Base-by-base conservation (phyloP, 2,329 filamentous ascomycete species). In the Arachnomyces sp. region DNA sequence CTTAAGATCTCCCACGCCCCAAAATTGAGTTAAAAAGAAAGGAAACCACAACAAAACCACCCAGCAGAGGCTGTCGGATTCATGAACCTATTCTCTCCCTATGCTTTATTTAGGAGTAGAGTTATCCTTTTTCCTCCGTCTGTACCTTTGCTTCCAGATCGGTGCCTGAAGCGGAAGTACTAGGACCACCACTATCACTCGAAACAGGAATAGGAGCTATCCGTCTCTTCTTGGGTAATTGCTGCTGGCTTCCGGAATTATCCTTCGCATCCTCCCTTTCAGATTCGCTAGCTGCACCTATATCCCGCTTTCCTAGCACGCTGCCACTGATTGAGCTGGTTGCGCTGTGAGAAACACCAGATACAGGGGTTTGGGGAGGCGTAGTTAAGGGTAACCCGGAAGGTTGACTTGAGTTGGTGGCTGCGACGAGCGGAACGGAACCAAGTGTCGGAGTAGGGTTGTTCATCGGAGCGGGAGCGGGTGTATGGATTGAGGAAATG, bases 291-390 rank as follows among this genome's bases (percentile, higher is more conserved):
- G 60, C 50, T 8, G 60, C 51, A 4, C 53, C 54, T 7, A 59
- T 49, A 40, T 73, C 68, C 45, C 74, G 60, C 54, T 77, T 75
- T 1, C 72, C 69, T n/a, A 73, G 54, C 2, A 76, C 71, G 42
- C 72, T 78, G 17, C 67, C 67, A 48, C 67, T 72, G 18, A 70
- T 61, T n/a, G 68, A 69, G 48, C 69, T 74, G 33, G 71, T 69
- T 4, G 75, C 72, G 52, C 75, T 78, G 37, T 78, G 73, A 41
- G 62, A 59, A 16, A 57, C 62, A 3, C 62, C 59, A 25, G 67
- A 63, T 43, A 76, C 67, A 4, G 90, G 90, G 3, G 90, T 96
- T 60, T 94, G 84, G 1, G 90, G 92, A 2, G 92, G 90, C 6
- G 90, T 95, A 29, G 85, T 86, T 53, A 94, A 78, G 0, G 88